phyloP scores from a whole-genome alignment of 495 filamentous ascomycete species.

The Penicilliopsis zonata region DNA sequence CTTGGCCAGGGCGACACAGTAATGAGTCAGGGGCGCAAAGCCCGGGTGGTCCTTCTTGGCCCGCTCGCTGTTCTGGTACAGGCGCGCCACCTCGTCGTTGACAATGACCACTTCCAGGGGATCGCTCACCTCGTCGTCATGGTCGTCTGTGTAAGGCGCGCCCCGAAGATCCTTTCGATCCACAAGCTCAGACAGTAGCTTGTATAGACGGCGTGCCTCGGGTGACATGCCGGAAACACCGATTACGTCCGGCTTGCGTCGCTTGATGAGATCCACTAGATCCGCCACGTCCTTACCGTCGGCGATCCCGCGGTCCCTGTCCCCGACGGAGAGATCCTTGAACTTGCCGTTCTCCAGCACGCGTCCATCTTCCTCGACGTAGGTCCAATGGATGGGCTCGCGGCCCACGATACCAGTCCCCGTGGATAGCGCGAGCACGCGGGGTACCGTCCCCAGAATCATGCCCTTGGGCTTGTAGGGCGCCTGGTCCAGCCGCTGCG shows the following conservation, averaged over 20 bases:
- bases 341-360: conserved; percentile 84
- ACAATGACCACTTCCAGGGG: conserved; percentile 78
- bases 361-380: conserved; percentile 83
- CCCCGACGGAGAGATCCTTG: conserved; percentile 57
- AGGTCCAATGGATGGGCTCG: conserved; percentile 83
- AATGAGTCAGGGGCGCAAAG: conserved; percentile 61
- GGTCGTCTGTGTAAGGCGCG: conserved; percentile 58
- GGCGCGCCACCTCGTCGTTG: conserved; percentile 88
- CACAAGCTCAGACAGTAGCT: conserved; percentile 63
- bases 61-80: conserved; percentile 83
- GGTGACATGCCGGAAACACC: conserved; percentile 83
- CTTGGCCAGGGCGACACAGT: conserved; percentile 77
- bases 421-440: conserved; percentile 75
- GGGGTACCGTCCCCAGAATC: conserved; percentile 74
- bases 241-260: conserved; percentile 78
- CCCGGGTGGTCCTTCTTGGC: conserved; percentile 73
- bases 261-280: conserved; percentile 61
- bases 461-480: conserved; percentile 94
- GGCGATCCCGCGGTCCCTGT: conserved; percentile 49
- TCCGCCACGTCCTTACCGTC: conserved; percentile 49
- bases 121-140: conserved; percentile 48
- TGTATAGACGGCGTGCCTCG: conserved; percentile 73
- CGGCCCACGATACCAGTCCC: conserved; percentile 57
- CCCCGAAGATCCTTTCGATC: conserved; percentile 59
- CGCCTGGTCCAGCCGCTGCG: conserved; percentile 82